Percentiles rank a stretch among this genome's conserved stretches.
Conservation (phyloP, 1,139 yeast species). For the Magnusiomyces starmeri region DNA sequence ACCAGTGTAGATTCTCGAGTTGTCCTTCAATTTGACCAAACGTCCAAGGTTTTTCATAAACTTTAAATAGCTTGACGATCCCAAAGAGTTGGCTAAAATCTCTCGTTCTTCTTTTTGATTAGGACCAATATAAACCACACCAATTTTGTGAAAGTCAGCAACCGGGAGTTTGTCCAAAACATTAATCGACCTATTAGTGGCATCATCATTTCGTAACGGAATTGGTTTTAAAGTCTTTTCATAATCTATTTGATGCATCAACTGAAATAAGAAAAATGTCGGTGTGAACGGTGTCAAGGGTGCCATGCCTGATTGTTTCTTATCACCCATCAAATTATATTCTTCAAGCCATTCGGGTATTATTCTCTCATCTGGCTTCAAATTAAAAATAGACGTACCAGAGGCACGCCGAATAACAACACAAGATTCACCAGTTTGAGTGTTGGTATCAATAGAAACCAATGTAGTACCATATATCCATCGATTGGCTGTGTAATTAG, state of each 20-base stretch:
- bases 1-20: slow-evolving; percentile 59
- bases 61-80: slow-evolving; percentile 54
- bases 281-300: slow-evolving; percentile 31
- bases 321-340: slow-evolving; percentile 9
- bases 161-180: slow-evolving; percentile 72
- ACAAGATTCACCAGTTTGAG: slow-evolving; percentile 46
- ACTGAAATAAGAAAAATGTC: slow-evolving; percentile 39
- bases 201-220: slow-evolving; percentile 42
- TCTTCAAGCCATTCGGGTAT: slow-evolving; percentile 33
- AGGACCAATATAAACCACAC: slow-evolving; percentile 65
- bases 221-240: slow-evolving; percentile 32
- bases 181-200: slow-evolving; percentile 50
- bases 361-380: slow-evolving; percentile 41
- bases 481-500: slow-evolving; percentile 30
- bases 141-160: slow-evolving; percentile 72
- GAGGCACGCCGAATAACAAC: slow-evolving; percentile 59
- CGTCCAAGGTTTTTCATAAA: slow-evolving; percentile 56
- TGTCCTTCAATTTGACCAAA: slow-evolving; percentile 48
- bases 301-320: neutral
- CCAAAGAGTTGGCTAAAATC: slow-evolving; percentile 56
- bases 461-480: slow-evolving; percentile 64
- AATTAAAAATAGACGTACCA: slow-evolving; percentile 46
- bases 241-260: slow-evolving; percentile 33
- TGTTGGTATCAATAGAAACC: slow-evolving; percentile 49
- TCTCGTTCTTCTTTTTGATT: slow-evolving; percentile 58